Evolutionary conservation across 805 yeast genomes (phyloP).

Genomic region (Candida nemodendra): DNA sequence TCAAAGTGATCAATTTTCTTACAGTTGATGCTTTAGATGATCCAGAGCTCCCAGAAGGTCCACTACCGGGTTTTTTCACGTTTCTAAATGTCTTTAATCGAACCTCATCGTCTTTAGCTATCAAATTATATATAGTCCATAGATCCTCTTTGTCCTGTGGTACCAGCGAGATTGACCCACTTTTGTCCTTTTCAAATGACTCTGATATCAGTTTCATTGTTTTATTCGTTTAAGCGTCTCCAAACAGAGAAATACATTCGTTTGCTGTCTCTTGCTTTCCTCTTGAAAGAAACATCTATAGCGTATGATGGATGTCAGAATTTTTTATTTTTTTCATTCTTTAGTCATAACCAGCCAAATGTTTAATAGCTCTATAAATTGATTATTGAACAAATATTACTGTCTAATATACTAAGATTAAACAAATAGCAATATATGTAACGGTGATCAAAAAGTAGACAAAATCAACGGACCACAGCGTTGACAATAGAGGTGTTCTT

Average conservation of each 20-base stretch:
- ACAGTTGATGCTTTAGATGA: constrained; percentile 27
- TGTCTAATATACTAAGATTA: too few relatives aligned
- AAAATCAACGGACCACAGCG: constrained; percentile 72
- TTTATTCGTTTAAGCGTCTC: too few relatives aligned
- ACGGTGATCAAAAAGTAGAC: too few relatives aligned
- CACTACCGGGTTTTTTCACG: constrained; percentile 38
- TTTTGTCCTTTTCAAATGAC: constrained; percentile 52
- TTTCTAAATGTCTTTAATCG: constrained; percentile 68
- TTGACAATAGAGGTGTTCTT: constrained; percentile 67
- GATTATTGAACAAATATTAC: too few relatives aligned
- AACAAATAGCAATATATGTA: too few relatives aligned
- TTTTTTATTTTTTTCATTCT: too few relatives aligned
- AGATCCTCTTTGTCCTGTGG: constrained; percentile 92
- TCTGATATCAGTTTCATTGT: constrained; percentile 56
- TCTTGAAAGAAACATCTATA: too few relatives aligned
- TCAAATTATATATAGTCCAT: constrained; percentile 81
- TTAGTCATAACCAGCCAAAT: too few relatives aligned
- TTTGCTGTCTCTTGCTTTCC: too few relatives aligned
- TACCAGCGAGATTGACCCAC: constrained; percentile 63
- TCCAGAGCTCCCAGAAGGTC: constrained; percentile 29
- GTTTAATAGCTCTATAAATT: too few relatives aligned
- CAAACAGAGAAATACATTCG: too few relatives aligned
- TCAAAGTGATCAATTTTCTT: constrained; percentile 60
- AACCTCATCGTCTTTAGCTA: constrained; percentile 74
- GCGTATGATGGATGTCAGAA: too few relatives aligned